Base-by-base conservation (phyloP, 2,329 filamentous ascomycete genomes). In the Incumbomyces delicatus region DNA sequence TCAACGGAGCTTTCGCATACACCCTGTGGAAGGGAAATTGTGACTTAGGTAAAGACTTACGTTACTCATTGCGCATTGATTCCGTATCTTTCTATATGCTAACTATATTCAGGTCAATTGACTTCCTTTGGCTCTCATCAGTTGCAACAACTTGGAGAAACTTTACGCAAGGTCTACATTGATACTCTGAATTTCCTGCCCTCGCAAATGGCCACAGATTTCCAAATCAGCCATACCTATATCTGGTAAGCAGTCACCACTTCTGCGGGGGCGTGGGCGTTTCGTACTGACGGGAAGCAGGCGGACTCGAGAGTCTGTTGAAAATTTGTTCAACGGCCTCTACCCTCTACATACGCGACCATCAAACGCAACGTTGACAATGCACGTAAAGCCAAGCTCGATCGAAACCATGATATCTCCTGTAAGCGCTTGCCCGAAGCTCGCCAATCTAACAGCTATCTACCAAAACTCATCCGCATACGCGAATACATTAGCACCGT, bases 271-370 rank as follows among this genome's bases (percentile, higher is more conserved):
- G 10, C n/a, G 30, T 27, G 18, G 20, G 10, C n/a, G 30, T 27
- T 30, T 32, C 18, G 30, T 14, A 13, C 29, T 31, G 16, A 27
- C 31, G 29, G 20, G 18, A 27, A 42, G 16, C 20, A 44, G 30
- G 30, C 29, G 41, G 11, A 44, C 41, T 17, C 41, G 32, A 22
- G n/a, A 37, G 32, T 44, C 41, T 20, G 41, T 36, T 18, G 41
- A 44, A 32, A 36, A 36, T 32, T 32, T 44, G 13, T 35, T 44
- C 29, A n/a, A 33, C n/a, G 41, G 41, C 30, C 41, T 44, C 41
- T 44, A 44, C 20, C 41, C 41, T 17, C 30, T 36, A n/a, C 10
- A 17, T 11, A 44, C 41, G 29, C 29, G 41, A 37, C 14, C 22
- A 14, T 17, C 29, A n/a, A 27, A 35, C 30, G 18, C 30, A 14